Base-by-base conservation (phyloP, 2,329 filamentous ascomycete genomes). In the Pseudocercospora musae region DNA sequence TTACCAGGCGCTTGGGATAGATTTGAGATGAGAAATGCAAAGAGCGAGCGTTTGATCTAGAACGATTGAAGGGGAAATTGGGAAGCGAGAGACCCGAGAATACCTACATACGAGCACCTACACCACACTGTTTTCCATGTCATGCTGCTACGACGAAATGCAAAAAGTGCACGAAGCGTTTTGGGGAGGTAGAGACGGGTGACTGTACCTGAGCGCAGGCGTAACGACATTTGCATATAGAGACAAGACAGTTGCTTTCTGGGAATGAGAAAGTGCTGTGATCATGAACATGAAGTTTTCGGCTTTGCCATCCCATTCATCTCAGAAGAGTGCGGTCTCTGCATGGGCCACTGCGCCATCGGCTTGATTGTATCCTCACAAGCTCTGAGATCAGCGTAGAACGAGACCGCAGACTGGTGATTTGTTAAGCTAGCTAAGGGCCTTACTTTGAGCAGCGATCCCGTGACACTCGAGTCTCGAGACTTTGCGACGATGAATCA, bases 121-220 rank as follows among this genome's bases (percentile, higher is more conserved):
- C 23, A 49, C 23, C 44, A 49, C 44, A 49, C 37, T 15, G 37
- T 27, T 20, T 56, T 56, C 40, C 31, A 56, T 56, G 20, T 25
- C 33, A 56, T 56, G 53, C 53, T 56, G 37, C 53, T 25, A 56
- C 49, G 49, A 56, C 21, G 20, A 25, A 56, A 56, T 56, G 29
- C 49, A 44, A 56, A 56, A 42, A 40, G 53, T 40, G 53, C 11
- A 33, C 53, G 53, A 40, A 33, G 53, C 53, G 53, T 44, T 40
- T 42, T 56, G 10, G 53, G 31, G 25, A 52, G 49, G 53, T 56
- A 56, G 53, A 56, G 53, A 56, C 53, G 53, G 53, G 53, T 56
- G 53, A 56, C 53, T 44, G 37, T 25, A 52, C 53, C 53, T 56
- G 29, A 56, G 53, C 53, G 53, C 25, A 40, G 37, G 37, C 37